Percentiles rank a stretch among this genome's conserved stretches.
Conservation (phyloP, 2,329 filamentous ascomycete species). For the Fusarium xyrophilum region DNA sequence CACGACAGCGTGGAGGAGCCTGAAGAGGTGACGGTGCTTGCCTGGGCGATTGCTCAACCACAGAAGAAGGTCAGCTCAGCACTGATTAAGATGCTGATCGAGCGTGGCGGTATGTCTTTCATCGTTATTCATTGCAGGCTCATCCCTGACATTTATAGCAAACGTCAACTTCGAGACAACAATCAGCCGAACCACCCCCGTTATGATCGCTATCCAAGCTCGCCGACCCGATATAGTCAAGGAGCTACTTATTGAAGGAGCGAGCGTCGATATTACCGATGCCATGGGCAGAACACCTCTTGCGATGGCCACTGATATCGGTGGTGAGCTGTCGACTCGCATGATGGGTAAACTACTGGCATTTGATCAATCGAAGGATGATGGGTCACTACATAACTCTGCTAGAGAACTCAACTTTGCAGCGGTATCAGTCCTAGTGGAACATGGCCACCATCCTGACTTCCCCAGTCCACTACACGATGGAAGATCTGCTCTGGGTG, state of each 20-base stretch:
- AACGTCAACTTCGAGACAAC: slow-evolving; percentile 64
- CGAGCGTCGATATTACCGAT: slow-evolving; percentile 66
- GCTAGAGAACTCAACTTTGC: slow-evolving; percentile 64
- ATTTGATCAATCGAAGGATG: slow-evolving; percentile 64
- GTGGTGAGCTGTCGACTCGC: slow-evolving; percentile 59
- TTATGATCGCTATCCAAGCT: slow-evolving; percentile 65
- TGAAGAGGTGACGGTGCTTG: slow-evolving; percentile 63
- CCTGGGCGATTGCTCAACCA: slow-evolving; percentile 68
- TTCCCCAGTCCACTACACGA: slow-evolving; percentile 69
- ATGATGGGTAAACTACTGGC: slow-evolving; percentile 64
- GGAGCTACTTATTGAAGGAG: slow-evolving; percentile 62
- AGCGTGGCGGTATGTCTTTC: slow-evolving; percentile 48
- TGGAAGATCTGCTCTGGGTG: slow-evolving; percentile 68
- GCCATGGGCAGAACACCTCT: slow-evolving; percentile 64
- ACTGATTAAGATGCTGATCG: slow-evolving; percentile 64
- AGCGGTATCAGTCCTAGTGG: slow-evolving; percentile 62
- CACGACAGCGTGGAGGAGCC: slow-evolving; percentile 56
- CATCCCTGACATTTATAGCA: slow-evolving; percentile 46
- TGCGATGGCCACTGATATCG: slow-evolving; percentile 63
- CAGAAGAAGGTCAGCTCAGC: slow-evolving; percentile 67
- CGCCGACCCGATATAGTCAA: slow-evolving; percentile 65
- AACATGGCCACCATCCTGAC: slow-evolving; percentile 67
- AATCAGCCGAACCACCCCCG: slow-evolving; percentile 60
- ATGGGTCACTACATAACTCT: slow-evolving; percentile 72
- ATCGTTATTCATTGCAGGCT: neutral